These are phyloP conservation scores for Selaginella tamariscina DNA, from an alignment of 75 land plant genomes.

Conservation along the genomic window DNA sequence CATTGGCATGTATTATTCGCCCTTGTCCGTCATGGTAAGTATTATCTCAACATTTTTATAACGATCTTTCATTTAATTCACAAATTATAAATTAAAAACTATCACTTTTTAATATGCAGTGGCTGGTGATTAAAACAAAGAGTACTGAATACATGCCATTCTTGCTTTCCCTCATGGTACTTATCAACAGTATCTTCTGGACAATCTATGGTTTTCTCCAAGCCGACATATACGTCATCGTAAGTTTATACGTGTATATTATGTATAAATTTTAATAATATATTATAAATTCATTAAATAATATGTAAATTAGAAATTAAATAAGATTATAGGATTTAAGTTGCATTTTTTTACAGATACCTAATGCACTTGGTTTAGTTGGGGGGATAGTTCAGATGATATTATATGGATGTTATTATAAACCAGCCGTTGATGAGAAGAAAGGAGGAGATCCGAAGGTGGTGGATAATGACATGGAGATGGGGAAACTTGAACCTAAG, in stretches of 20 bases:
- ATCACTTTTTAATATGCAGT: neutral
- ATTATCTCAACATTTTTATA: neutral
- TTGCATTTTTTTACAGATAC: neutral
- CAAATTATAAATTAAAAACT: neutral
- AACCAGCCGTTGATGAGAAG: neutral
- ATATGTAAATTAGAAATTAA: too few species aligned
- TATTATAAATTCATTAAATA: too few species aligned
- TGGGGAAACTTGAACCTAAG: neutral
- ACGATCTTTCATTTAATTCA: neutral
- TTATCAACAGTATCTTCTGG: neutral
- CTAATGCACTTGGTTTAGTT: neutral
- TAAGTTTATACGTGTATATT: neutral
- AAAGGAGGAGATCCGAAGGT: neutral
- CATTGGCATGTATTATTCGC: constrained; percentile 5
- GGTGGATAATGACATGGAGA: neutral
- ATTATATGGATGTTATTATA: neutral
- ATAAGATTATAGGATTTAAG: too few species aligned
- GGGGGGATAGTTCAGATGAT: neutral
- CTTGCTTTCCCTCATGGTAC: neutral
- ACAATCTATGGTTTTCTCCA: constrained; percentile 2
- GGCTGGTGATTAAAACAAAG: constrained; percentile 6
- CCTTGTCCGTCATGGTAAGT: constrained; percentile 5
- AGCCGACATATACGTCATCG: neutral
- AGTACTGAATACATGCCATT: constrained; percentile 10
- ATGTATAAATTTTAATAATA: neutral